Evolutionary conservation across 2,329 filamentous ascomycete species (phyloP), one percentile per base, ranked within the genome.

Genomic region (Cryphonectria nitschkei): DNA sequence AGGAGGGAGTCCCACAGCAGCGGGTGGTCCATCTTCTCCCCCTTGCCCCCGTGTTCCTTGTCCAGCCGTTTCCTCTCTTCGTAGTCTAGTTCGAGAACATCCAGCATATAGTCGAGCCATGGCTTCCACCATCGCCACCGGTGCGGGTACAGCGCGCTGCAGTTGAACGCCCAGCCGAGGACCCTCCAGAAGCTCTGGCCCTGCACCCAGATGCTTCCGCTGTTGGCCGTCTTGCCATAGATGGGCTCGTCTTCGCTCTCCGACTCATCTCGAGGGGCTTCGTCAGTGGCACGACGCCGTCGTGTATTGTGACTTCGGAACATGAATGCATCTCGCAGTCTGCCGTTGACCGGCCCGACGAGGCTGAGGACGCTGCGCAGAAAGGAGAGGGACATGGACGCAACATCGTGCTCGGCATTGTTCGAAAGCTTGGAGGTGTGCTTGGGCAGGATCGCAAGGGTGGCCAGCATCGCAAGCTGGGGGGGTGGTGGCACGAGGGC

Each of bases 131-230:
- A 87, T 65, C 85, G 86, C 95, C 96, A 98, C 29, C 95, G 87
- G 56, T 87, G 85, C 1, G 89, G 89, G 75, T 95, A 85, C 43
- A 87, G 80, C 1, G 92, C 86, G 67, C 93, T 95, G 82, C 95
- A 98, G 78, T 95, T 96, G 79, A 98, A 94, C 0, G 93, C 92
- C 96, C 96, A 98, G 3, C 95, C 96, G 0, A 96, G 87, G 0
- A 93, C 88, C 58, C 90, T 88, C 94, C 96, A 99, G 76, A 98
- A 97, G 77, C 97, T 93, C 72, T 93, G 90, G 0, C 92, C 93
- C n/a, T 88, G 87, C 22, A 82, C 83, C 89, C 93, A 97, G 1
- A 98, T 74, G 41, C 92, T 91, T 60, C 89, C 85, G 19, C 86
- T 83, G 66, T 88, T 87, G 1, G 91, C 90, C 70, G 94, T 84